Conservation (phyloP, 1,284 basidiomycete genomes). For the Ustilago loliicola region DNA sequence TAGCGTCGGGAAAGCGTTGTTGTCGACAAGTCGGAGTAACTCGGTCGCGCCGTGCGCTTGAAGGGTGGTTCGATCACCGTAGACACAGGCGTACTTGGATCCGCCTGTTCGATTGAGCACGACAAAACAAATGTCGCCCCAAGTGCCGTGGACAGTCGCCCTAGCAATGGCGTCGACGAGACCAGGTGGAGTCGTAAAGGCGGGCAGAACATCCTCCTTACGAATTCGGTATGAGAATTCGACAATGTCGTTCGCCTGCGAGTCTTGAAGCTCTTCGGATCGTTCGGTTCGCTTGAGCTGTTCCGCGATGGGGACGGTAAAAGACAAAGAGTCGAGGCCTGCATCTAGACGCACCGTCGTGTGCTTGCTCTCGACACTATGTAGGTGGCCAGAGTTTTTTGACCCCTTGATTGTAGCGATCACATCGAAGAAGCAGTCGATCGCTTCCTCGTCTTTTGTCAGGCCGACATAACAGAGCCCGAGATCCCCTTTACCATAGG, state of each 20-base stretch:
- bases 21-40: background rate
- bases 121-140: conserved; percentile 41
- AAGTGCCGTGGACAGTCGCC: conserved; percentile 9
- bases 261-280: background rate
- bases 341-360: background rate
- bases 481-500: background rate
- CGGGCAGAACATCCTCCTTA: background rate
- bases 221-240: background rate
- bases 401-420: background rate
- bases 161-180: conserved; percentile 17
- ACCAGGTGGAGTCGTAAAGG: background rate
- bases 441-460: background rate
- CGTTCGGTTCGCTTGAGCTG: background rate
- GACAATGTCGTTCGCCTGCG: background rate
- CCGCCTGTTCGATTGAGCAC: conserved; percentile 6
- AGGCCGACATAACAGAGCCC: background rate
- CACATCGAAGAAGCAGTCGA: background rate
- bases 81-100: conserved; percentile 12
- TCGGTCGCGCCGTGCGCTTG: conserved; percentile 1
- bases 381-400: background rate
- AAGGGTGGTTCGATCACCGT: background rate
- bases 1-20: background rate
- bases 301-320: background rate
- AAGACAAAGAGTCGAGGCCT: background rate
- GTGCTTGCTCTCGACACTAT: background rate